Conservation (phyloP, 495 filamentous ascomycete genomes). For the Talaromyces adpressus region DNA sequence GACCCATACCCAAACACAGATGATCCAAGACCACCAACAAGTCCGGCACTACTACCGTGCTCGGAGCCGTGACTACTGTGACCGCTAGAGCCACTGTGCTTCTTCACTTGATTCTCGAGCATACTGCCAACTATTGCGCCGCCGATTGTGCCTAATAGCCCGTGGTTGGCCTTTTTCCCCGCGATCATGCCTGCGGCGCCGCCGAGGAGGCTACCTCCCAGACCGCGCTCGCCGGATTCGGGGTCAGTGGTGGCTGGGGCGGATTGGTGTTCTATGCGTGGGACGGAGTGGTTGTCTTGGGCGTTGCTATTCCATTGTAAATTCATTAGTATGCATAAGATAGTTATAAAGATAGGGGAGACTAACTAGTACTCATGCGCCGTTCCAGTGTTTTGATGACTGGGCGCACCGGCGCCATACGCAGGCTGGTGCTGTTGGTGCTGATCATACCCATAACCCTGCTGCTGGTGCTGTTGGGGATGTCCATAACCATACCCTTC, state of each 20-base stretch:
- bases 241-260: constrained; percentile 14
- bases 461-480: background rate
- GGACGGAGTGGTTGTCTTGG: constrained; percentile 33
- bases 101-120: background rate
- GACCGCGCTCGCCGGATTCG: constrained; percentile 28
- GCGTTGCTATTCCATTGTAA: constrained; percentile 31
- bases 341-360: background rate
- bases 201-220: constrained; percentile 35
- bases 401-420: background rate
- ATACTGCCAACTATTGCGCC: constrained; percentile 43
- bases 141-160: constrained; percentile 40
- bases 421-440: constrained; percentile 7
- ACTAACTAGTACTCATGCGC: constrained; percentile 30
- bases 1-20: background rate
- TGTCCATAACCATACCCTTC: background rate
- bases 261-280: constrained; percentile 23
- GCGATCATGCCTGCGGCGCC: constrained; percentile 41
- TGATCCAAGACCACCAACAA: background rate
- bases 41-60: background rate
- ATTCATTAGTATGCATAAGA: constrained; percentile 17
- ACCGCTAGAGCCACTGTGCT: background rate
- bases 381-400: background rate
- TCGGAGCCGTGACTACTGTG: constrained; percentile 6
- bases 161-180: constrained; percentile 41
- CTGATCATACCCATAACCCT: background rate